A percentile compares a stretch with the other conserved stretches of the same genome.
Conservation (phyloP, 116 monocot genomes). For the Papilionanthe hybrid region DNA sequence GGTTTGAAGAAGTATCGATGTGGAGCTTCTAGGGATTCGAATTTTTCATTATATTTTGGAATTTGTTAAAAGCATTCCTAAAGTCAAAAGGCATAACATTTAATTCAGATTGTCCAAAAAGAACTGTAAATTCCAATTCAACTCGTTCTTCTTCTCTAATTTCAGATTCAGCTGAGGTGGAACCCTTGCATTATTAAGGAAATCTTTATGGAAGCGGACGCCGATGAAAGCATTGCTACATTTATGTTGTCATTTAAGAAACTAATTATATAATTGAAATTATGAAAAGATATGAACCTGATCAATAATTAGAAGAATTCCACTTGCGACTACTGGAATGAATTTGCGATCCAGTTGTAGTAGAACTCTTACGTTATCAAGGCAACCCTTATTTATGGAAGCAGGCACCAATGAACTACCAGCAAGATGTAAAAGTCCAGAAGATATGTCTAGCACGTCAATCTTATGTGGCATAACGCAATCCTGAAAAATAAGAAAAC, state of each 20-base stretch:
- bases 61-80: no score
- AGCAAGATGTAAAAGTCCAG: conserved; percentile 74
- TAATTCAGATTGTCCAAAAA: no score
- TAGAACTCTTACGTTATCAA: conserved; percentile 72
- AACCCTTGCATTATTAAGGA: no score
- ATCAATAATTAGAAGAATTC: conserved; percentile 60
- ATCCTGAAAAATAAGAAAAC: conserved; percentile 28
- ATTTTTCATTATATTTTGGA: no score
- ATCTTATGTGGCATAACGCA: conserved; percentile 25
- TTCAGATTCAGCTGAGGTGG: no score
- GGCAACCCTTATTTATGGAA: conserved; percentile 48
- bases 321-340: conserved; percentile 76
- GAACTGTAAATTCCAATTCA: no score
- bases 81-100: no score
- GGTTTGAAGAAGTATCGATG: no score
- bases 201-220: no score
- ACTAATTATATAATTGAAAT: not conserved
- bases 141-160: no score
- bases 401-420: conserved; percentile 68
- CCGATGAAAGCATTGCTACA: no score
- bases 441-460: conserved; percentile 75
- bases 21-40: no score
- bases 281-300: conserved; percentile 46
- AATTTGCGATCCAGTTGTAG: conserved; percentile 85
- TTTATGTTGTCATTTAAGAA: not conserved